phyloP scores from a whole-genome alignment of 2,329 filamentous ascomycete genomes.

The Aspergillus texensis region DNA sequence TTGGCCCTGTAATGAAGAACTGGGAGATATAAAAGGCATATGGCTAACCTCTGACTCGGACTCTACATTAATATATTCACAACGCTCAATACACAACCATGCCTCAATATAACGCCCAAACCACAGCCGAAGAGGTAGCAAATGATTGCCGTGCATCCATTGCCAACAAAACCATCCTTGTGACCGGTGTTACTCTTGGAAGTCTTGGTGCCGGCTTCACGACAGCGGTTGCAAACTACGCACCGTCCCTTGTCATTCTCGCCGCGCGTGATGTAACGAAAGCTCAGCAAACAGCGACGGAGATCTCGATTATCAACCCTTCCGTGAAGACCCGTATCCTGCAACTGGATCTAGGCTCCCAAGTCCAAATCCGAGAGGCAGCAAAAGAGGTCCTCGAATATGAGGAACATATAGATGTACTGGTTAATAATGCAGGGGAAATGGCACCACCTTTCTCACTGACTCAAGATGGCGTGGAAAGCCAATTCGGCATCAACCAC shows the following conservation, averaged over 20 bases:
- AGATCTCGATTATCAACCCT: conserved; percentile 23
- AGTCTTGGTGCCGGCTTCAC: conserved; percentile 39
- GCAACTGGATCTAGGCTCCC: conserved; percentile 38
- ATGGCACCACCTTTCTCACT: conserved; percentile 35
- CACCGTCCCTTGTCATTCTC: conserved; percentile 41
- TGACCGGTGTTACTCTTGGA: background rate
- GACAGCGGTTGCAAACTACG: conserved; percentile 36
- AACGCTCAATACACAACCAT: no score
- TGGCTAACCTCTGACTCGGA: no score
- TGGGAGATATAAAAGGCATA: no score
- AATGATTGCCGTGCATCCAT: no score
- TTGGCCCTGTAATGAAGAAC: no score
- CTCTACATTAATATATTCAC: no score
- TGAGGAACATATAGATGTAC: conserved; percentile 35
- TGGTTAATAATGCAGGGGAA: conserved; percentile 50
- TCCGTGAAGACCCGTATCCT: conserved; percentile 28
- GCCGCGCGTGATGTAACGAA: conserved; percentile 42
- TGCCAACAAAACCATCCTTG: background rate
- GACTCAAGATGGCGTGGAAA: conserved; percentile 42
- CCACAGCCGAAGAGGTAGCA: no score
- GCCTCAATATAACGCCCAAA: no score
- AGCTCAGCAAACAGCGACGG: conserved; percentile 31
- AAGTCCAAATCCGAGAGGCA: conserved; percentile 34
- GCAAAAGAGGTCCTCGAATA: conserved; percentile 33
- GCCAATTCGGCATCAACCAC: conserved; percentile 43